These are phyloP conservation scores for Metschnikowia borealis DNA, from an alignment of 805 yeast genomes.

Conservation along the genomic window DNA sequence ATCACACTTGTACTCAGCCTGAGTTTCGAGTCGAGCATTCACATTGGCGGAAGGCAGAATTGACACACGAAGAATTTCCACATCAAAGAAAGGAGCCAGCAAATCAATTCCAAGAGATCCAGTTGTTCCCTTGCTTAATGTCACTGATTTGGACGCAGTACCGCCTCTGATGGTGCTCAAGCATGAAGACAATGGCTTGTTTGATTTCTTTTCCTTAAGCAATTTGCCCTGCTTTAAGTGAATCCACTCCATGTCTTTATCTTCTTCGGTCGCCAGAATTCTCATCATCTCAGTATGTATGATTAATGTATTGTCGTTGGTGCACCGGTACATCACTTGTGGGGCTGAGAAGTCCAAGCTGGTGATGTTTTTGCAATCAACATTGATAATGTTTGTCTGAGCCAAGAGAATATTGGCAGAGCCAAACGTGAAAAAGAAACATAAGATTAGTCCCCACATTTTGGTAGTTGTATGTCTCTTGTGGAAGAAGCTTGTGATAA, in stretches of 20 bases:
- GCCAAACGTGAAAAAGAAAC: neutral
- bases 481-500: neutral
- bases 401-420: neutral
- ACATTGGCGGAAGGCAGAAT: neutral
- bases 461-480: neutral
- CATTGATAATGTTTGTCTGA: neutral
- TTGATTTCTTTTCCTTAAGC: neutral
- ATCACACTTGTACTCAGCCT: conserved; percentile 11
- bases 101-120: neutral
- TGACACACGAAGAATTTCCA: conserved; percentile 1
- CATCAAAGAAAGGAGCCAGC: conserved; percentile 1
- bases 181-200: conserved; percentile 9
- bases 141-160: conserved; percentile 7
- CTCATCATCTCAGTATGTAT: conserved; percentile 2
- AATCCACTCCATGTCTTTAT: conserved; percentile 6
- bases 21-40: conserved; percentile 3
- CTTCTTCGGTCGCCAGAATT: neutral
- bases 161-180: conserved; percentile 6
- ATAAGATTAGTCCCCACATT: neutral
- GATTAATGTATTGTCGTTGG: neutral
- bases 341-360: neutral
- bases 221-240: conserved; percentile 9
- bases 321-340: conserved; percentile 1
- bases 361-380: neutral
- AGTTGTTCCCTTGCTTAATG: neutral